These are phyloP conservation scores for Debaryomyces robertsiae DNA, from an alignment of 1,139 yeast genomes.

Conservation along the genomic window DNA sequence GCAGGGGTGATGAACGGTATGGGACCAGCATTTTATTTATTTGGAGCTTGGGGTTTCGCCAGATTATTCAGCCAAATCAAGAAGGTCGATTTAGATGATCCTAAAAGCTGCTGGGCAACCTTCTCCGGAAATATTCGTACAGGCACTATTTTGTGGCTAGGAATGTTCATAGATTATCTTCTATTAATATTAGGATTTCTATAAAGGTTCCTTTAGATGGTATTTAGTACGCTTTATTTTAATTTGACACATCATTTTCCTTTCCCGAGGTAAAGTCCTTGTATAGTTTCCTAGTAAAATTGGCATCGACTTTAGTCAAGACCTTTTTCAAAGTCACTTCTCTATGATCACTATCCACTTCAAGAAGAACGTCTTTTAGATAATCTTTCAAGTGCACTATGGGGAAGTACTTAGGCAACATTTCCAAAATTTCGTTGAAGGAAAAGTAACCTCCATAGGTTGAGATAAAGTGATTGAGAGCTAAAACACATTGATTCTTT, in stretches of 20 bases:
- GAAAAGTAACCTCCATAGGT: constrained; percentile 26
- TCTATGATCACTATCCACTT: constrained; percentile 24
- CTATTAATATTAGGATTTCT: constrained; percentile 48
- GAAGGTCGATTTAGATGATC: constrained; percentile 75
- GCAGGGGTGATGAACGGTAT: constrained; percentile 82
- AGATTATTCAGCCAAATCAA: constrained; percentile 68
- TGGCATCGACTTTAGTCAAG: constrained; percentile 32
- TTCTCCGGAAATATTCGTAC: constrained; percentile 78
- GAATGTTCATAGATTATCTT: constrained; percentile 74
- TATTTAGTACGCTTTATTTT: no score
- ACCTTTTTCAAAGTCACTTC: constrained; percentile 28
- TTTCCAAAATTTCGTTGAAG: constrained; percentile 28
- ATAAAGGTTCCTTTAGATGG: no score
- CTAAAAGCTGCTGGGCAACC: constrained; percentile 78
- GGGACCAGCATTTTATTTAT: constrained; percentile 82
- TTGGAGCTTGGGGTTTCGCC: constrained; percentile 67
- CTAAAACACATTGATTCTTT: constrained; percentile 19
- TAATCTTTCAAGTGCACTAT: constrained; percentile 33
- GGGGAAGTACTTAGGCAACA: constrained; percentile 38
- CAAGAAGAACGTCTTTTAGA: constrained; percentile 25
- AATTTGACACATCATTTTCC: constrained; percentile 2
- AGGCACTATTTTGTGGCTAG: constrained; percentile 77
- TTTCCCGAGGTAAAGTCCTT: constrained; percentile 10
- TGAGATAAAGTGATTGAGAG: constrained; percentile 35
- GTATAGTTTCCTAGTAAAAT: constrained; percentile 21